Evolutionary conservation across 306 rosid genomes (phyloP).

Genomic region (Oemleria cerasiformis): DNA sequence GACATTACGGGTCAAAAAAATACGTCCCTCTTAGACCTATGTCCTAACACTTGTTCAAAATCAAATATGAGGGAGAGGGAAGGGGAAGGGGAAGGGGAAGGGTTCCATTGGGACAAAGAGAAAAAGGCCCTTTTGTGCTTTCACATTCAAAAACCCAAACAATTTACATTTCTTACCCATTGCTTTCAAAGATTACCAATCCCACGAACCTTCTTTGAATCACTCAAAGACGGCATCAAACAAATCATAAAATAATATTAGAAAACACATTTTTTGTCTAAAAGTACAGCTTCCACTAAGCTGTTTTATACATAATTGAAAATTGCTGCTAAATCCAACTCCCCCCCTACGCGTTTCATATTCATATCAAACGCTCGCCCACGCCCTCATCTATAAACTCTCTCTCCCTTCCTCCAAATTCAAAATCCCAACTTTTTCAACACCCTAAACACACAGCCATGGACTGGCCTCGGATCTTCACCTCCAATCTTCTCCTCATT

Average conservation of each 20-base stretch:
- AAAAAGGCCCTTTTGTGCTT: background rate
- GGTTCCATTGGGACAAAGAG: constrained; percentile 8
- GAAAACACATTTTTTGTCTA: background rate
- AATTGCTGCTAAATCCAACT: background rate
- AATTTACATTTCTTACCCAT: background rate
- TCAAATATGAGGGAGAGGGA: background rate
- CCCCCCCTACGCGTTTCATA: constrained; percentile 30
- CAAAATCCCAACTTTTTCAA: constrained; percentile 17
- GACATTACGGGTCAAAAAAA: background rate
- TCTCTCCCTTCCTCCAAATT: constrained; percentile 4
- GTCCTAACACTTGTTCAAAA: background rate
- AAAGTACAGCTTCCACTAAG: constrained; percentile 27
- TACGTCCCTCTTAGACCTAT: background rate
- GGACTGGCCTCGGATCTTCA: constrained; percentile 26
- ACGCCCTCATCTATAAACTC: background rate
- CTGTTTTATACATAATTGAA: constrained; percentile 16
- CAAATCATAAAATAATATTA: background rate
- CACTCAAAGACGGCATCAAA: constrained; percentile 25
- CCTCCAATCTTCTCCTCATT: constrained; percentile 11
- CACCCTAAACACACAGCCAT: background rate
- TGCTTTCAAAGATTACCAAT: background rate
- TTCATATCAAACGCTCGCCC: background rate
- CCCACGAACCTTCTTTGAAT: constrained; percentile 21
- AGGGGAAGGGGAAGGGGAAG: background rate
- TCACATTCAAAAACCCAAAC: background rate